Evolutionary conservation across 768 basidiomycete species (phyloP), one percentile per base, ranked within the genome.

Genomic region (Suillus bovinus): DNA sequence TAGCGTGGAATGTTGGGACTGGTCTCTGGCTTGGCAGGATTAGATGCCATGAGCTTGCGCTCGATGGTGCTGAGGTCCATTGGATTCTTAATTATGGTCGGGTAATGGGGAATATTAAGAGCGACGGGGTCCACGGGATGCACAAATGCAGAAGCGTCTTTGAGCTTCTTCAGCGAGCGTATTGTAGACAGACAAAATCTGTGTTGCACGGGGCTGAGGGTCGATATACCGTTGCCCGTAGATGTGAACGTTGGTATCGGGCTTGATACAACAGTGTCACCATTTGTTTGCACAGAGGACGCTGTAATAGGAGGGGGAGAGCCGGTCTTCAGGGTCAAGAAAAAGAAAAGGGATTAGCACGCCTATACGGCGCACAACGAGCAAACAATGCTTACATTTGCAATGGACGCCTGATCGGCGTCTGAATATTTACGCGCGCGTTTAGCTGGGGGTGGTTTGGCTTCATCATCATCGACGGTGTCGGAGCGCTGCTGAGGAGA

Each of bases 1-100:
- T 98, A 99, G 29, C 89, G 88, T n/a, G 89, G 90, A 64, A 90
- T 90, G 60, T 79, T 75, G 5, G 80, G 77, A 70, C 89, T 91
- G 31, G 81, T 75, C 63, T 93, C 92, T 16, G 86, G 90, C 70
- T 93, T 94, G 58, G 78, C 68, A 3, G 91, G 88, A 69, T 93
- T 96, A 16, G 93, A 93, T 1, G 90, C 86, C 38, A 67, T 69
- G 47, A 99, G 81, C 77, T 98, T 97, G 69, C 85, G 85, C 77
- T 99, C 96, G 62, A 98, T 86, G 49, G 96, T 97, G 4, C 87
- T 83, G 52, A 99, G 83, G 73, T 99, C 97, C 93, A 98, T 98
- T 0, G 97, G 97, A 31, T 82, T 85, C 71, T 88, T 92, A 77
- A 99, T 86, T 71, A 99, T 86, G 50, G 82, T 82, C 39, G 85